Evolutionary conservation across 169 alveolate species (phyloP).

Genomic region (Toxoplasma gondii): DNA sequence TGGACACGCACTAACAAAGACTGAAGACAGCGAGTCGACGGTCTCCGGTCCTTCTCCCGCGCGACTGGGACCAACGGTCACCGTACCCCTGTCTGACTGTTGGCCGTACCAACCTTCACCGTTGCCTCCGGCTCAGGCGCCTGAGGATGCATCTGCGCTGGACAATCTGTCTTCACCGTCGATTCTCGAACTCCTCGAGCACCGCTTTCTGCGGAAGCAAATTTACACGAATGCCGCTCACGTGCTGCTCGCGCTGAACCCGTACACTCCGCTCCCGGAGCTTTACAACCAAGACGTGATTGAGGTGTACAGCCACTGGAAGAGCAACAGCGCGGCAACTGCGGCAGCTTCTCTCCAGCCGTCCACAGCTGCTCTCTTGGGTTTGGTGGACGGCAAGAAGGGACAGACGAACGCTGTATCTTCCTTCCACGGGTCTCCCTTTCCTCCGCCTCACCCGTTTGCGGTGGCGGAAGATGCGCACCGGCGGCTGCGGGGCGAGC

Average conservation of each 20-base stretch:
- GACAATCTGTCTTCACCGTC: constrained; percentile 54
- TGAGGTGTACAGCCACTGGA: constrained; percentile 42
- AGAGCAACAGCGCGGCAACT: constrained; percentile 1
- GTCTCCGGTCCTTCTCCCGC: neutral
- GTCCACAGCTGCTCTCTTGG: neutral
- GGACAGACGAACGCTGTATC: neutral
- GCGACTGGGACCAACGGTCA: neutral
- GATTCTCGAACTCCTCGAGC: constrained; percentile 50
- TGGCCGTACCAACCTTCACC: constrained; percentile 61
- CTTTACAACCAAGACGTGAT: constrained; percentile 64
- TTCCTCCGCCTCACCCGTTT: constrained; percentile 76
- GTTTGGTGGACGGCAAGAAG: neutral
- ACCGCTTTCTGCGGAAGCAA: constrained; percentile 42
- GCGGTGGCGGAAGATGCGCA: constrained; percentile 70
- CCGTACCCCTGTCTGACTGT: constrained; percentile 33
- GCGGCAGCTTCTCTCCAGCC: constrained; percentile 5
- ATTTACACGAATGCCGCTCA: constrained; percentile 96
- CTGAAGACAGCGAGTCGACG: neutral
- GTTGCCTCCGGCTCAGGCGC: constrained; percentile 49
- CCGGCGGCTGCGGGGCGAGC: constrained; percentile 55
- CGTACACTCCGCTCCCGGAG: constrained; percentile 79
- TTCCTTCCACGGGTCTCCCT: constrained; percentile 3
- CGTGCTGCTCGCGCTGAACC: constrained; percentile 97
- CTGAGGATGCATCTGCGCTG: constrained; percentile 50
- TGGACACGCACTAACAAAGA: too few relatives aligned